Evolutionary conservation across 2,329 filamentous ascomycete species (phyloP).

Genomic region (Cytospora chrysosperma): DNA sequence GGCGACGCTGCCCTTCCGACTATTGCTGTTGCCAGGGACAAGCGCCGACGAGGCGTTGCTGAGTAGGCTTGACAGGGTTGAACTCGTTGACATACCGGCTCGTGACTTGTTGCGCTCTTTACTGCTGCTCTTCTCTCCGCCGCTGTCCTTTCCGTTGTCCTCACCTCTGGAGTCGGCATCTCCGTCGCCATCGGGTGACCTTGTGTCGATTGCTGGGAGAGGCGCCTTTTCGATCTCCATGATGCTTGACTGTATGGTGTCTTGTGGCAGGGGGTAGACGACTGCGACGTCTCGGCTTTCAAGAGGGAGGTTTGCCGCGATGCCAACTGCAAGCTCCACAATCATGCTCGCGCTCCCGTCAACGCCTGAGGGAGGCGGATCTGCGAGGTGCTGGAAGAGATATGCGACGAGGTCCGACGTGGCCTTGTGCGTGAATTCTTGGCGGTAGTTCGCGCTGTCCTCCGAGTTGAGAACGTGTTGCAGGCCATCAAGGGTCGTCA

Average conservation of each 20-base stretch:
- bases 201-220: constrained; percentile 59
- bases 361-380: constrained; percentile 77
- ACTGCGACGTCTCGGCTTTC: constrained; percentile 91
- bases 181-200: constrained; percentile 28
- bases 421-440: constrained; percentile 67
- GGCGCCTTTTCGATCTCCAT: constrained; percentile 84
- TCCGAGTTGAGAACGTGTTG: constrained; percentile 65
- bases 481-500: constrained; percentile 91
- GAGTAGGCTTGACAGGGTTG: constrained; percentile 23
- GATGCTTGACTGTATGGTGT: constrained; percentile 64
- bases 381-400: constrained; percentile 71
- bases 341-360: constrained; percentile 90
- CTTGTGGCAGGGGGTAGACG: constrained; percentile 78
- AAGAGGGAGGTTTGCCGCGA: constrained; percentile 80
- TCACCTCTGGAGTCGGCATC: constrained; percentile 31
- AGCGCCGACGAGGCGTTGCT: constrained; percentile 20
- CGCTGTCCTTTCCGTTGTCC: constrained; percentile 38
- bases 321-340: constrained; percentile 82
- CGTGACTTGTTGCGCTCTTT: constrained; percentile 41
- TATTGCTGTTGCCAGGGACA: constrained; percentile 20
- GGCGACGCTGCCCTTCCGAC: constrained; percentile 21
- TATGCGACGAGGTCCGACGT: constrained; percentile 67
- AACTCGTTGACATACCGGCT: constrained; percentile 44
- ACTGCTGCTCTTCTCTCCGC: constrained; percentile 38
- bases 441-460: constrained; percentile 64